Evolutionary conservation across 768 basidiomycete genomes (phyloP), one percentile per base, ranked within the genome.

Genomic region (Goffeauzyma gilvescens): DNA sequence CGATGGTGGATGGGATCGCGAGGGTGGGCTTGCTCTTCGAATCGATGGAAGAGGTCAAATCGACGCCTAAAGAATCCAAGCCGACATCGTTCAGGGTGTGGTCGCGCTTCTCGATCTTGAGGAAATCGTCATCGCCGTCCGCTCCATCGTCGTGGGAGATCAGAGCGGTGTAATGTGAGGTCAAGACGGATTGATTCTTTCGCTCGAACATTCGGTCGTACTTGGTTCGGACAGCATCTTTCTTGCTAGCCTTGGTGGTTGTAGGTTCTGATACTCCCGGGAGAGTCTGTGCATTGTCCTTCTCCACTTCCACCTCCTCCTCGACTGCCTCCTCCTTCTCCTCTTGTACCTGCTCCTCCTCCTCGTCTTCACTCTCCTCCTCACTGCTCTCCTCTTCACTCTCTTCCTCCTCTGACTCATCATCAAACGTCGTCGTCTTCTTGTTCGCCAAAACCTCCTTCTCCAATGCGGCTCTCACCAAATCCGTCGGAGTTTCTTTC

Each of bases 181-280:
- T 85, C 24, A 95, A 71, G 37, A 95, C 78, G 50, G 76, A 79
- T 61, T 93, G 89, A 59, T 93, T 95, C 62, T 84, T 90, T 44
- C 89, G 75, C 57, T 82, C 81, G 59, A 95, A 96, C 87, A 98
- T 95, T 40, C 84, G 75, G 63, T 95, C 90, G 62, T 95, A 93
- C 65, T 90, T 95, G 2, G 90, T 95, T 38, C 81, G 75, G 5
- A 63, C 59, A n/a, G 48, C 45, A 18, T 30, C 21, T 18, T 47
- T 45, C 25, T 41, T 26, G n/a, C n/a, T n/a, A n/a, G n/a, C n/a
- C n/a, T n/a, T n/a, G n/a, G n/a, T n/a, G n/a, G n/a, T n/a, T n/a
- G n/a, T n/a, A n/a, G n/a, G n/a, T n/a, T n/a, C n/a, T n/a, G n/a
- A n/a, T n/a, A n/a, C n/a, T n/a, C n/a, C n/a, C n/a, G n/a, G n/a